Evolutionary conservation across 305 asterid species (phyloP).

Genomic region (Withania somnifera): DNA sequence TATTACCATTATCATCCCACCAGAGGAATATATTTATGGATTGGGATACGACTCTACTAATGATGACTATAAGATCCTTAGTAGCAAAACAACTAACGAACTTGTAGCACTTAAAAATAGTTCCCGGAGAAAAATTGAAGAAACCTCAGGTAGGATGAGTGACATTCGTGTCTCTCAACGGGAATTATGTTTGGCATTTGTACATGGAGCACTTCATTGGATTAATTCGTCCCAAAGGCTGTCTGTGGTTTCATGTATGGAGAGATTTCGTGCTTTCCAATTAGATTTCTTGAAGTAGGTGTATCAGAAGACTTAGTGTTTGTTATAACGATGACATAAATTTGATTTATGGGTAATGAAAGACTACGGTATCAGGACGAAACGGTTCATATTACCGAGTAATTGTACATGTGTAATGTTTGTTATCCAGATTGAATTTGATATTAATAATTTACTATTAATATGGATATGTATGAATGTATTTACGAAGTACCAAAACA

Average conservation of each 20-base stretch:
- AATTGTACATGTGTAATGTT: neutral
- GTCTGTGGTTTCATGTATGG: neutral
- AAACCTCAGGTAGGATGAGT: neutral
- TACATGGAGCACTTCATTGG: neutral
- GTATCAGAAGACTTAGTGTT: neutral
- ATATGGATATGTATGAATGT: too few relatives aligned
- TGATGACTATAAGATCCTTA: neutral
- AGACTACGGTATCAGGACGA: neutral
- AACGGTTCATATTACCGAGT: neutral
- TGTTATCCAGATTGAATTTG: too few relatives aligned
- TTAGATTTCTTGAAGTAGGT: neutral
- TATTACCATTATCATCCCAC: neutral
- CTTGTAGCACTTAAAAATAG: neutral
- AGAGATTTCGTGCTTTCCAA: neutral
- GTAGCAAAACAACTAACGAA: neutral
- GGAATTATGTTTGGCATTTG: neutral
- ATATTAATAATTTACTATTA: neutral
- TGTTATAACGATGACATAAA: neutral
- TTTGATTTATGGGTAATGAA: neutral
- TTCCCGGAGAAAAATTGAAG: neutral
- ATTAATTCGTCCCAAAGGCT: accelerated
- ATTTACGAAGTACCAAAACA: too few relatives aligned
- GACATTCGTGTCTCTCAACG: accelerated
- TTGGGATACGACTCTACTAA: neutral
- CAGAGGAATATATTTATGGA: neutral